These are phyloP conservation scores for Hypoxylon rickii DNA, from an alignment of 495 filamentous ascomycete species.

Conservation along the genomic window DNA sequence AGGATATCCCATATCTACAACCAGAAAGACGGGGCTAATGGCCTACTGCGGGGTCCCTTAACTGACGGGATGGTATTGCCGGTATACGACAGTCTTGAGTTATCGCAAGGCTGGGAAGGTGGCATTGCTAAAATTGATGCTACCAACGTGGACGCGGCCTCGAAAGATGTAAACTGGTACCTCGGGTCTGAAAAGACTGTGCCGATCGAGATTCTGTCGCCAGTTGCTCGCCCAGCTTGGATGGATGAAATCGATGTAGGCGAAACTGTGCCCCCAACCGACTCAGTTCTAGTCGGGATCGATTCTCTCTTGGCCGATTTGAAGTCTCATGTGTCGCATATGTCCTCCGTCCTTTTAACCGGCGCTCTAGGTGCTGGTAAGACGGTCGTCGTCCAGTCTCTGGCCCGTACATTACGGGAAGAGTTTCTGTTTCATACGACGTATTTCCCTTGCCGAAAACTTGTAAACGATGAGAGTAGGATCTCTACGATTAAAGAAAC, in stretches of 20 bases:
- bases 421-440: constrained; percentile 73
- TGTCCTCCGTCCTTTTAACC: constrained; percentile 85
- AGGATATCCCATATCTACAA: constrained; percentile 61
- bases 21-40: constrained; percentile 53
- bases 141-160: constrained; percentile 47
- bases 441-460: constrained; percentile 80
- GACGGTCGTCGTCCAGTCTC: constrained; percentile 64
- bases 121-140: constrained; percentile 79
- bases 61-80: constrained; percentile 84
- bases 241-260: constrained; percentile 50
- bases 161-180: constrained; percentile 70
- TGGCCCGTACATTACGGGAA: constrained; percentile 68
- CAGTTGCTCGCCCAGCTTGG: constrained; percentile 65
- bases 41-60: constrained; percentile 80
- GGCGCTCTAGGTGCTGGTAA: constrained; percentile 91
- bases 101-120: constrained; percentile 63
- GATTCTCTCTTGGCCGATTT: constrained; percentile 74
- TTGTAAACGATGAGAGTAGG: constrained; percentile 85
- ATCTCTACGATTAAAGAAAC: constrained; percentile 90
- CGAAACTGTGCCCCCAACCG: constrained; percentile 55
- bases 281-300: constrained; percentile 80
- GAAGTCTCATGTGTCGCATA: constrained; percentile 72
- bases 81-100: constrained; percentile 44
- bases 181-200: constrained; percentile 74
- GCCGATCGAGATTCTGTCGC: constrained; percentile 70